These are phyloP conservation scores for Gentiana macrophylla DNA, from an alignment of 257 asterid species.

Conservation along the genomic window DNA sequence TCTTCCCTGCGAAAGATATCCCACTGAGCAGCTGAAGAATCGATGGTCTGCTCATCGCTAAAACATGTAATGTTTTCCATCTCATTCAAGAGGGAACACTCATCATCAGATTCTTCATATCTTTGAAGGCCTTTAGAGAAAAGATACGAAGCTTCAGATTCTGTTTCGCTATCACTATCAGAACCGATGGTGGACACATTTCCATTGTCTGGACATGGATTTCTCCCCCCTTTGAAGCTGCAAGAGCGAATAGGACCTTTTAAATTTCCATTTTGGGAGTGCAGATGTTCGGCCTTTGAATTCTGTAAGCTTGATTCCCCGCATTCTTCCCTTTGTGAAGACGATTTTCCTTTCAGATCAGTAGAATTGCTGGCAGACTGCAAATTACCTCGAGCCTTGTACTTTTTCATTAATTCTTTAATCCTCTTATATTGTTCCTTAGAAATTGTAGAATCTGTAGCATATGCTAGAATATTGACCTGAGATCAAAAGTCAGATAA, in stretches of 20 bases:
- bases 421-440: slow-evolving; percentile 56
- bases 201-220: slow-evolving; percentile 24
- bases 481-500: slow-evolving; percentile 32
- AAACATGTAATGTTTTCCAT: slow-evolving; percentile 36
- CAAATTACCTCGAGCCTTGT: slow-evolving; percentile 31
- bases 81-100: slow-evolving; percentile 42
- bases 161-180: slow-evolving; percentile 38
- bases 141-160: slow-evolving; percentile 53
- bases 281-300: slow-evolving; percentile 26
- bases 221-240: slow-evolving; percentile 33
- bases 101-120: slow-evolving; percentile 53
- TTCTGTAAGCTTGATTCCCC: slow-evolving; percentile 72
- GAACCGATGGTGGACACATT: slow-evolving; percentile 45
- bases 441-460: slow-evolving; percentile 64
- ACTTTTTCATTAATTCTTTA: slow-evolving; percentile 44
- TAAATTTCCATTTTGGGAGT: slow-evolving; percentile 38
- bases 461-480: slow-evolving; percentile 91
- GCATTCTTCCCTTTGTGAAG: slow-evolving; percentile 62
- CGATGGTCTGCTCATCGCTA: slow-evolving; percentile 30
- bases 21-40: slow-evolving; percentile 85
- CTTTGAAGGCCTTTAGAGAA: slow-evolving; percentile 59
- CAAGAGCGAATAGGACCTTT: slow-evolving; percentile 43
- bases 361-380: slow-evolving; percentile 44
- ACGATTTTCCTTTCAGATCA: slow-evolving; percentile 64
- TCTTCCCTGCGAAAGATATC: slow-evolving; percentile 81